These are phyloP conservation scores for Bipolaris gigantea DNA, from an alignment of 2,329 filamentous ascomycete species.

Conservation along the genomic window DNA sequence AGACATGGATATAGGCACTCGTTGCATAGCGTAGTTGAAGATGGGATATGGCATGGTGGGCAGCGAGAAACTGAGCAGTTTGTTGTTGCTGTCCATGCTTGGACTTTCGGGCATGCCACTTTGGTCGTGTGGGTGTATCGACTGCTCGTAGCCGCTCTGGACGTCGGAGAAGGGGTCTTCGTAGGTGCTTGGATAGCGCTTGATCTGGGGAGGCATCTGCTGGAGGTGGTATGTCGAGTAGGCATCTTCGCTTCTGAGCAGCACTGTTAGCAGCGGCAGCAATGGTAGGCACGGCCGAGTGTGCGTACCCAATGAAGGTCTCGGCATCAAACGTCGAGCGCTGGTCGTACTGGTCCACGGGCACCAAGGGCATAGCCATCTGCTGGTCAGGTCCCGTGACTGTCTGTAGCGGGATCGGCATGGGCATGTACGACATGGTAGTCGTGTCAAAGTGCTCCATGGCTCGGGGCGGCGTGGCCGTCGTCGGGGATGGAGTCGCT, in stretches of 20 bases:
- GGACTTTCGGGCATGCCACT: conserved; percentile 53
- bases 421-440: conserved; percentile 64
- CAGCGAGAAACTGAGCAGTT: conserved; percentile 56
- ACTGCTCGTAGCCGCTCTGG: conserved; percentile 53
- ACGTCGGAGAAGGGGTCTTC: conserved; percentile 57
- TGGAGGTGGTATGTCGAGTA: conserved; percentile 50
- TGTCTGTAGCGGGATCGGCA: conserved; percentile 59
- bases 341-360: conserved; percentile 60
- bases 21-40: conserved; percentile 64
- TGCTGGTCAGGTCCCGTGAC: conserved; percentile 49
- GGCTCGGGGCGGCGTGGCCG: conserved; percentile 31
- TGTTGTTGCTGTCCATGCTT: conserved; percentile 65
- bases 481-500: conserved; percentile 17
- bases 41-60: conserved; percentile 59
- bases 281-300: background rate
- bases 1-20: conserved; percentile 66
- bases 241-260: conserved; percentile 54
- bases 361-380: conserved; percentile 48
- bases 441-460: conserved; percentile 63
- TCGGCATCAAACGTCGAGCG: conserved; percentile 63
- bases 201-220: conserved; percentile 47
- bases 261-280: conserved; percentile 31
- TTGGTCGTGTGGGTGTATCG: conserved; percentile 51
- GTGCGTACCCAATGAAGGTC: conserved; percentile 60
- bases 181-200: conserved; percentile 55